A percentile compares a stretch with the other conserved stretches of the same genome.
Conservation (phyloP, 2,329 filamentous ascomycete genomes). For the Cytospora leucostoma region DNA sequence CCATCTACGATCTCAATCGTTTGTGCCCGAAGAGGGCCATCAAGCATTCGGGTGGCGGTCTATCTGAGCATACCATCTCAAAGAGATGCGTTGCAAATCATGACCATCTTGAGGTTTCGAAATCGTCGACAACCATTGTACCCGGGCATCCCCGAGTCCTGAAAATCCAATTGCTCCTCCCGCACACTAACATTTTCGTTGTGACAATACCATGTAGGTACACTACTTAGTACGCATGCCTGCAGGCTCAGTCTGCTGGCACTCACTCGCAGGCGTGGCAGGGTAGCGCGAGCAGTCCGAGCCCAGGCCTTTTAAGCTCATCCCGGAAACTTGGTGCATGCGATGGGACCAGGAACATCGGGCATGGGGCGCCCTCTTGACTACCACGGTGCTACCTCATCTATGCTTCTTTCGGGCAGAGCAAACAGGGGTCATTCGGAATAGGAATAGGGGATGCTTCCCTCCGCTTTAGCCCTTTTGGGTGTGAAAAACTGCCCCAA, state of each 20-base stretch:
- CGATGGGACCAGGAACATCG: conserved; percentile 23
- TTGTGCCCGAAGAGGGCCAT: too few relatives aligned
- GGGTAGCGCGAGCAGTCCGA: conserved; percentile 23
- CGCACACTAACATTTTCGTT: background rate
- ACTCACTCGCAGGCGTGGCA: conserved; percentile 12
- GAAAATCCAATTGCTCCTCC: background rate
- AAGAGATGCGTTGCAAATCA: background rate
- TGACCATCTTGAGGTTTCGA: background rate
- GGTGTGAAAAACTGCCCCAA: conserved; percentile 9
- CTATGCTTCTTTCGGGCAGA: conserved; percentile 17
- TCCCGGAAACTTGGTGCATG: conserved; percentile 33
- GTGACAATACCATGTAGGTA: background rate
- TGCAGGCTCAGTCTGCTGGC: conserved; percentile 7
- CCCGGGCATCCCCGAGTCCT: background rate
- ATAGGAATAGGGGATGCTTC: conserved; percentile 8
- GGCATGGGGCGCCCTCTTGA: conserved; percentile 18
- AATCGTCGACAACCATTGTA: background rate
- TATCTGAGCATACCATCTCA: background rate
- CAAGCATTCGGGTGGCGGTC: background rate
- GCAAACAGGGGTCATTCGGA: conserved; percentile 10
- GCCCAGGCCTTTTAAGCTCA: conserved; percentile 29
- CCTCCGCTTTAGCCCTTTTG: conserved; percentile 15
- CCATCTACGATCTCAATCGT: too few relatives aligned
- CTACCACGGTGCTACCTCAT: conserved; percentile 12
- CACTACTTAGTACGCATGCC: conserved; percentile 6